Base-by-base conservation (phyloP, 2,329 filamentous ascomycete species). In the Colletotrichum godetiae region DNA sequence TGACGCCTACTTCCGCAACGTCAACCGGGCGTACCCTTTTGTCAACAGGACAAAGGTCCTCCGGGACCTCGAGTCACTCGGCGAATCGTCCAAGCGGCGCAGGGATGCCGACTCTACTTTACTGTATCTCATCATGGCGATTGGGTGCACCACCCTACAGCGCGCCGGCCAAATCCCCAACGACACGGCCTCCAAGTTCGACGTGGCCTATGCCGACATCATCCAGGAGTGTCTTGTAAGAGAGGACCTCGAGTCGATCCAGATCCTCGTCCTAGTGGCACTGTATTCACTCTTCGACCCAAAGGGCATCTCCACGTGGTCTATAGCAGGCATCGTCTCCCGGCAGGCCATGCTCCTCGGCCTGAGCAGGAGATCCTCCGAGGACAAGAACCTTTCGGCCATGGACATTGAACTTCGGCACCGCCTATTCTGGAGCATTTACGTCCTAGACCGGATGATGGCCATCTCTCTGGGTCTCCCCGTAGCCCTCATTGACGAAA, bases 11-110 rank as follows among this genome's bases (percentile, higher is more conserved):
- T 86, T 86, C 67, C 81, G 83, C 19, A 83, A 86, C 69, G 83
- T 86, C 31, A 83, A 86, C 71, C 80, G 84, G 5, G 84, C 84
- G 2, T 87, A 86, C 69, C 85, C 85, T 10, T 86, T 86, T 68
- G 79, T 86, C 33, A 81, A 86, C 71, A 79, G 81, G 53, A 73
- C 76, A 22, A 79, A 81, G 71, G 77, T 84, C 46, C 77, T 83
- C 0, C 75, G 76, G 10, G 79, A 83, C 27, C 76, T 85, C 6
- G 82, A 85, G 61, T 72, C 69, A 12, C 74, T 81, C 8, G 77
- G 76, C 2, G 76, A 77, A 24, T 74, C 77, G 22, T 74, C 76
- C 13, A 76, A 73, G 68, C 70, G 77, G 7, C 71, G 77, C 5
- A 76, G 78, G 5, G 79, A 80, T 42, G 72, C 77, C 27, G 80